A percentile compares a stretch with the other conserved stretches of the same genome.
Conservation (phyloP, 179 eudicot species). For the Silene vulgaris region DNA sequence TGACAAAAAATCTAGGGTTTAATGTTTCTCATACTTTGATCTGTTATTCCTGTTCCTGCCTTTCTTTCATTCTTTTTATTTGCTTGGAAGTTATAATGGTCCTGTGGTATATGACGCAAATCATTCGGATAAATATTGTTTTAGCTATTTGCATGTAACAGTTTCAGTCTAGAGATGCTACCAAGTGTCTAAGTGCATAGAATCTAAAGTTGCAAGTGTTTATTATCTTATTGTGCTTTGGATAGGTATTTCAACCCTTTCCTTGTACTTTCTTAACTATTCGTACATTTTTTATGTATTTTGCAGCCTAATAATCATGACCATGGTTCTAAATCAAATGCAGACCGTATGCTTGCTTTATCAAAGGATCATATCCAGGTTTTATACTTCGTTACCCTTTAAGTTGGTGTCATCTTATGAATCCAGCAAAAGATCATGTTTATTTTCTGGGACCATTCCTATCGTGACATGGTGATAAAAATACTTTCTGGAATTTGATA, state of each 20-base stretch:
- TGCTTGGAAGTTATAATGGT: neutral
- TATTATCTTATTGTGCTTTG: neutral
- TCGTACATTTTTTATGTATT: neutral
- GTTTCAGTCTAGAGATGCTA: neutral
- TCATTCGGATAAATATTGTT: neutral
- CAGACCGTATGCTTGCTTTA: conserved; percentile 61
- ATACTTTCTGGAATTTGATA: neutral
- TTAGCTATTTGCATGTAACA: neutral
- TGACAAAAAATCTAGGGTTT: neutral
- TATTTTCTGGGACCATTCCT: neutral
- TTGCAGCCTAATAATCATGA: conserved; percentile 85
- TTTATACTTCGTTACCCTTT: conserved; percentile 7
- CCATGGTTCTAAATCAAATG: conserved; percentile 61
- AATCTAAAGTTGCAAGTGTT: neutral
- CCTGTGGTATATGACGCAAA: neutral
- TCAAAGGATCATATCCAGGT: conserved; percentile 95
- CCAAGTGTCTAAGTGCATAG: neutral
- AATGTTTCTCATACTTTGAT: neutral
- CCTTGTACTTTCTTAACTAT: neutral
- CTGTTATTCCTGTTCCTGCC: neutral
- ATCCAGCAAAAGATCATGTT: conserved; percentile 7
- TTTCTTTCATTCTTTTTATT: neutral
- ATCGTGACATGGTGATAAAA: neutral
- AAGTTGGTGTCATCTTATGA: neutral
- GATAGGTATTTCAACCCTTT: neutral